Percentiles rank a stretch among this genome's conserved stretches.
Evolutionary conservation across 192 early-diverging fungal species (phyloP).

Genomic region (Coemansia asiatica): DNA sequence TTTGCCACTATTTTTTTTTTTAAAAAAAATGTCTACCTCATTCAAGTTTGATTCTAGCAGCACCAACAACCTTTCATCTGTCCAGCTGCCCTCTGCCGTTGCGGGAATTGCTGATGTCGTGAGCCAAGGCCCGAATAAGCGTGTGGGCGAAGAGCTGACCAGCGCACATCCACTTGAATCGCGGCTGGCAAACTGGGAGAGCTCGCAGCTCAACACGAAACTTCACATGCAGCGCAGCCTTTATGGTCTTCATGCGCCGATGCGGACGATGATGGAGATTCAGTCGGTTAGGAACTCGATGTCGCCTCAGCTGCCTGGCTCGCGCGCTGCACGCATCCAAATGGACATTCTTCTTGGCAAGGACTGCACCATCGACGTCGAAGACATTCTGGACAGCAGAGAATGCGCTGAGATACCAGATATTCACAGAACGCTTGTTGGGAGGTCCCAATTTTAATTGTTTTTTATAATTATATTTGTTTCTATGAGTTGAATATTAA

Average conservation of each 20-base stretch:
- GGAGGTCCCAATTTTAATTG: slow-evolving; percentile 19
- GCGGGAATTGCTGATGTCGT: slow-evolving; percentile 27
- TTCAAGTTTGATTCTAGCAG: slow-evolving; percentile 31
- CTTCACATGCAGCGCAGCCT: slow-evolving; percentile 75
- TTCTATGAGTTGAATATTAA: no score
- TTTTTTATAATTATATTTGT: neutral
- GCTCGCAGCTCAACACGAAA: slow-evolving; percentile 79
- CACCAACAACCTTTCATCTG: slow-evolving; percentile 18
- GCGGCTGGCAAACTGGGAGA: slow-evolving; percentile 75
- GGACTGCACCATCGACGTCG: slow-evolving; percentile 86
- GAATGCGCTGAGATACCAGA: slow-evolving; percentile 14
- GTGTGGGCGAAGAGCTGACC: slow-evolving; percentile 29
- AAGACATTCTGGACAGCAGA: slow-evolving; percentile 79
- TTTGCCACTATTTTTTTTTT: neutral
- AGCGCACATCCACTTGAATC: slow-evolving; percentile 78
- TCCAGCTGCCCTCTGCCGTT: slow-evolving; percentile 26
- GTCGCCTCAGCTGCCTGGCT: slow-evolving; percentile 13
- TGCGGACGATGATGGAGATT: slow-evolving; percentile 91
- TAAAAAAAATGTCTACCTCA: slow-evolving; percentile 28
- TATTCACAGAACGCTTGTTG: slow-evolving; percentile 32
- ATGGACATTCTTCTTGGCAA: slow-evolving; percentile 85
- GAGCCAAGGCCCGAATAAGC: slow-evolving; percentile 27
- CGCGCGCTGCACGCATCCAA: slow-evolving; percentile 51
- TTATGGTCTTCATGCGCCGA: slow-evolving; percentile 89
- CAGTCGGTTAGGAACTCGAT: slow-evolving; percentile 51